Evolutionary conservation across 1,284 basidiomycete genomes (phyloP), one percentile per base, ranked within the genome.

Genomic region (Sanguinoderma infundibulare): DNA sequence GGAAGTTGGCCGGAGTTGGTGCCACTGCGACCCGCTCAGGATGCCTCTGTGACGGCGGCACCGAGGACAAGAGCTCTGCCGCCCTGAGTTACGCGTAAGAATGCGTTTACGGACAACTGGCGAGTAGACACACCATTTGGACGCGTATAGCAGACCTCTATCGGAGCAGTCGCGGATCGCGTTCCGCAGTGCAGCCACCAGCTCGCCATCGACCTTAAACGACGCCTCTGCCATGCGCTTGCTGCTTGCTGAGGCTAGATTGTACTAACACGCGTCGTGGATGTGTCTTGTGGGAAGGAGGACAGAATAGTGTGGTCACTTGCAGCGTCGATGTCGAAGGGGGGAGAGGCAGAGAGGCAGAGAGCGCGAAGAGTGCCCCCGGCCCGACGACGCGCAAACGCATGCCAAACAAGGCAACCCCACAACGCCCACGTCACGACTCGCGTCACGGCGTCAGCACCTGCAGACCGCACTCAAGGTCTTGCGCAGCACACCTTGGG

Each of bases 1-100:
- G 72, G 69, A 70, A 72, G 61, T 69, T 67, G 65, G 53, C 65
- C 34, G 24, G n/a, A n/a, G 54, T 36, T 63, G 51, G 32, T 67
- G 57, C 70, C 62, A 68, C 72, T 67, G 46, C 34, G 59, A 56
- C 40, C 47, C 64, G 61, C 49, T 67, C 57, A 8, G 49, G 57
- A 2, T 49, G 55, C 42, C 68, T 78, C 71, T 83, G 89, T 51
- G 77, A 70, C 20, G 77, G 65, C 10, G 88, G 82, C 30, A 89
- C 78, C 20, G 90, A 83, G 17, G 89, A 79, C 56, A 92, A 78
- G 20, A 93, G 79, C 70, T 92, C 91, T 22, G 90, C 86, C 24
- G 89, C 85, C 91, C 91, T 71, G 47, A 66, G 59, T 59, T 65
- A 56, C 61, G 61, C 34, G 22, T 61, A 8, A 60, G 24, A 22